Base-by-base conservation (phyloP, 768 basidiomycete species). In the Hygrocybe coccinea region DNA sequence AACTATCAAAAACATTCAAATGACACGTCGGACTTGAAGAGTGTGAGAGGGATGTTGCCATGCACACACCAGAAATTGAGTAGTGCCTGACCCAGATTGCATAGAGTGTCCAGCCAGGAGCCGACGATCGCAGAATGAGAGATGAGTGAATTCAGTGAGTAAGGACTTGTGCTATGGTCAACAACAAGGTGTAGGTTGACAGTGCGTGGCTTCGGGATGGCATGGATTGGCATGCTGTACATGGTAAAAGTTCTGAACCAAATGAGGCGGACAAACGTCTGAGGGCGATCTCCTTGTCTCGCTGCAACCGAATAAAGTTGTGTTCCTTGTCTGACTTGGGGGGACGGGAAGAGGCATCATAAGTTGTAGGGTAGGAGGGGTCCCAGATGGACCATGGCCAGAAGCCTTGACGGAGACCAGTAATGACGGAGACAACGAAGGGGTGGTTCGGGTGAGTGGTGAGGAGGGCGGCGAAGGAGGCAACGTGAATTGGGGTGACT, bases 341-440 rank as follows among this genome's bases (percentile, higher is more conserved):
- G 7, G 61, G 59, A 33, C 46, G 60, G 47, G 35, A 15, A 5
- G 67, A 65, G 36, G 56, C 62, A 45, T 74, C 70, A 24, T 58
- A 58, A 1, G 61, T 66, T 6, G 41, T 50, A 14, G 69, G 72
- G 3, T 21, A 55, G 1, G 43, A 50, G 17, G 58, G 24, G 37
- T 45, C 47, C 3, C 69, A 71, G 14, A 71, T 56, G 0, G 72
- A 72, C 54, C 57, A 74, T 0, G 78, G 79, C 79, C 77, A 80
- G 59, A 79, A 79, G 1, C n/a, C n/a, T n/a, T n/a, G n/a, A n/a
- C n/a, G n/a, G n/a, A n/a, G n/a, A n/a, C n/a, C n/a, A n/a, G n/a
- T n/a, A n/a, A n/a, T n/a, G n/a, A n/a, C n/a, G n/a, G n/a, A n/a
- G n/a, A n/a, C n/a, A n/a, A n/a, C n/a, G n/a, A n/a, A n/a, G n/a